These are phyloP conservation scores for Colletotrichum magnum DNA, from an alignment of 2,329 filamentous ascomycete species.

Conservation along the genomic window DNA sequence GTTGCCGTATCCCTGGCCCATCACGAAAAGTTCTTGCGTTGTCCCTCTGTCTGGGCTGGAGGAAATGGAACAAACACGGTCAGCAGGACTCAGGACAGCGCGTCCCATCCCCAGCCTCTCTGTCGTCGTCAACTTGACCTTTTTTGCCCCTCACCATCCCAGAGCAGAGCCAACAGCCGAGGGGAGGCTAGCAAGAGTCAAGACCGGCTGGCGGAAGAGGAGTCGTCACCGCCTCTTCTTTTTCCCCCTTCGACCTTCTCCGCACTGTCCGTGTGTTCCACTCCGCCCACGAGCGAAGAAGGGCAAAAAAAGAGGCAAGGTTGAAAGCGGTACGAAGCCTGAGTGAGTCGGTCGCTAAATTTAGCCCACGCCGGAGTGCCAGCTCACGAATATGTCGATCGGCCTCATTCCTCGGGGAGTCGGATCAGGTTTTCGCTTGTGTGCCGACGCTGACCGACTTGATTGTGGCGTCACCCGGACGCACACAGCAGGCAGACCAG, in stretches of 20 bases:
- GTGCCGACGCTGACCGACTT: constrained; percentile 38
- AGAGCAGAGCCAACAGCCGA: constrained; percentile 35
- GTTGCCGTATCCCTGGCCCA: neutral
- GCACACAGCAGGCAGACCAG: constrained; percentile 19
- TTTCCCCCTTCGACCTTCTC: constrained; percentile 21
- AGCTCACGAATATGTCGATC: constrained; percentile 40
- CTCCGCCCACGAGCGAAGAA: constrained; percentile 28
- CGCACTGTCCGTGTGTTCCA: constrained; percentile 41
- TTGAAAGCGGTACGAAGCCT: constrained; percentile 23
- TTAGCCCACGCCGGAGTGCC: constrained; percentile 35
- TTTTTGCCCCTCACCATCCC: constrained; percentile 36
- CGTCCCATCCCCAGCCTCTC: constrained; percentile 33
- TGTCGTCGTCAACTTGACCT: constrained; percentile 23
- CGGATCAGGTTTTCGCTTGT: constrained; percentile 36
- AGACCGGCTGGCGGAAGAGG: constrained; percentile 22
- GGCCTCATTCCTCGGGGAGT: constrained; percentile 35
- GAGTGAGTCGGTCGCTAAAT: constrained; percentile 35
- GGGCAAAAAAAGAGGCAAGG: constrained; percentile 25
- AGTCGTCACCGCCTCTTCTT: constrained; percentile 40
- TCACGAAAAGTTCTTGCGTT: neutral
- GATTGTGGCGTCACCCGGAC: constrained; percentile 36
- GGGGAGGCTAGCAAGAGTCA: constrained; percentile 29
- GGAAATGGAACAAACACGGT: constrained; percentile 5
- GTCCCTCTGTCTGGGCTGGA: neutral
- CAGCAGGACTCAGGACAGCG: neutral